Conservation (phyloP, 208 protist species). For the Leishmania martiniquensis region DNA sequence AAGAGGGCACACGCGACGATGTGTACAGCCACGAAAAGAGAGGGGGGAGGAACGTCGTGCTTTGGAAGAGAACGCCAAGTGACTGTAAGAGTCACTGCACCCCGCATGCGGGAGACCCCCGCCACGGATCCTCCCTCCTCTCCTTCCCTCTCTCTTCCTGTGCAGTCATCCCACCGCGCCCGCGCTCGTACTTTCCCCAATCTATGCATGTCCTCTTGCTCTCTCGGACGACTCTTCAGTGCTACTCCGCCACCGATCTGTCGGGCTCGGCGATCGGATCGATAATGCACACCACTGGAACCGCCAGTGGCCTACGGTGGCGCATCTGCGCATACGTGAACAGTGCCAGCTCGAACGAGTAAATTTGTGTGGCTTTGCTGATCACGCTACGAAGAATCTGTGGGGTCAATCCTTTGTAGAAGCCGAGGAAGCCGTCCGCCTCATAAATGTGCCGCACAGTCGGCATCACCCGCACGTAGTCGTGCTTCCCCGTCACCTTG, state of each 20-base stretch:
- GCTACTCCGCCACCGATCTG: not conserved
- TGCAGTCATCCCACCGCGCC: not conserved
- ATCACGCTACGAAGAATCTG: slow-evolving; percentile 84
- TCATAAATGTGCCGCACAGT: slow-evolving; percentile 81
- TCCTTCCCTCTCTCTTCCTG: not conserved
- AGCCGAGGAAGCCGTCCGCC: slow-evolving; percentile 76
- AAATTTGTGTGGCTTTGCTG: slow-evolving; percentile 90
- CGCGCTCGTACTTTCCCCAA: not conserved
- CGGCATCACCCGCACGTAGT: slow-evolving; percentile 63
- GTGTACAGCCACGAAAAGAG: not conserved
- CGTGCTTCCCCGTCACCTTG: slow-evolving; percentile 73
- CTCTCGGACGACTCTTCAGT: not conserved
- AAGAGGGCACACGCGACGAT: not conserved
- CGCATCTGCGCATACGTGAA: slow-evolving; percentile 67
- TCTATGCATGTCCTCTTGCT: not conserved
- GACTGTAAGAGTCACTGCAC: not conserved
- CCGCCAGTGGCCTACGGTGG: slow-evolving; percentile 12
- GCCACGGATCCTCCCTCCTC: not conserved
- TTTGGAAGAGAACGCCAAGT: not conserved
- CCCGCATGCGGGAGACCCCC: not conserved
- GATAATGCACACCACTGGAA: slow-evolving; percentile 15
- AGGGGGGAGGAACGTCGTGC: not conserved
- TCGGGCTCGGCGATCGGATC: slow-evolving; percentile 11
- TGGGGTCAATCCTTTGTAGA: slow-evolving; percentile 90
- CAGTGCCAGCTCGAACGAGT: slow-evolving; percentile 86